Evolutionary conservation across 2,329 filamentous ascomycete species (phyloP).

Genomic region (Dactylellina leptospora): DNA sequence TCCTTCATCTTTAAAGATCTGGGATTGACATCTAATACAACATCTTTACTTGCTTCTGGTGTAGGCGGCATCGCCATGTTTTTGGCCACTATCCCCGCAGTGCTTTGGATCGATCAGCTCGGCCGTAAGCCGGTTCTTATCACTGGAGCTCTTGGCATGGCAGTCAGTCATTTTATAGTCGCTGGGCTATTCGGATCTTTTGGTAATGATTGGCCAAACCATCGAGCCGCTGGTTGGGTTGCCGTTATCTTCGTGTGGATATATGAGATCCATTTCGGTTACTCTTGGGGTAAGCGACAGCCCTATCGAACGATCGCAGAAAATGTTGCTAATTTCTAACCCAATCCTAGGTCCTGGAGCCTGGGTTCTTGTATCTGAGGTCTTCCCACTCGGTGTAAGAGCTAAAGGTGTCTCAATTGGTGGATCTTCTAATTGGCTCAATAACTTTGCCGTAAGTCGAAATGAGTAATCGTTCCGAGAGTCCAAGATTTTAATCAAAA

Average conservation of each 20-base stretch:
- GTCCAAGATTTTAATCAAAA: not conserved
- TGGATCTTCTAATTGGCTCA: constrained; percentile 72
- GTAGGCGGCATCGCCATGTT: constrained; percentile 78
- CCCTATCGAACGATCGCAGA: not conserved
- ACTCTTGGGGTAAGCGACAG: constrained; percentile 65
- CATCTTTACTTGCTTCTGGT: constrained; percentile 72
- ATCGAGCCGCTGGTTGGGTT: constrained; percentile 66
- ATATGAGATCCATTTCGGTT: constrained; percentile 71
- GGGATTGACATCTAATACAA: constrained; percentile 63
- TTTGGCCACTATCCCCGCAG: constrained; percentile 66
- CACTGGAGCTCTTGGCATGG: constrained; percentile 63
- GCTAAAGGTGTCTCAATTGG: constrained; percentile 74
- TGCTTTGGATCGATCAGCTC: constrained; percentile 65
- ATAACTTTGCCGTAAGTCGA: constrained; percentile 66
- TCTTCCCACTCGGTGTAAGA: constrained; percentile 70
- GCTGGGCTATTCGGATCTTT: constrained; percentile 67
- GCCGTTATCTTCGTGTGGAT: constrained; percentile 70
- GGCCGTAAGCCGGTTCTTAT: constrained; percentile 64
- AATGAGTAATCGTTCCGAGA: constrained; percentile 55
- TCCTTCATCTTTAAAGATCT: constrained; percentile 64
- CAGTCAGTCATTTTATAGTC: constrained; percentile 64
- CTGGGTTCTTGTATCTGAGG: constrained; percentile 63
- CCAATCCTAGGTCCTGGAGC: not conserved
- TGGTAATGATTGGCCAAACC: constrained; percentile 64
- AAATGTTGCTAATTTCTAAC: not conserved